Evolutionary conservation across 1,284 basidiomycete species (phyloP), one percentile per base, ranked within the genome.

Genomic region (Neotropicomus parvogracilis): DNA sequence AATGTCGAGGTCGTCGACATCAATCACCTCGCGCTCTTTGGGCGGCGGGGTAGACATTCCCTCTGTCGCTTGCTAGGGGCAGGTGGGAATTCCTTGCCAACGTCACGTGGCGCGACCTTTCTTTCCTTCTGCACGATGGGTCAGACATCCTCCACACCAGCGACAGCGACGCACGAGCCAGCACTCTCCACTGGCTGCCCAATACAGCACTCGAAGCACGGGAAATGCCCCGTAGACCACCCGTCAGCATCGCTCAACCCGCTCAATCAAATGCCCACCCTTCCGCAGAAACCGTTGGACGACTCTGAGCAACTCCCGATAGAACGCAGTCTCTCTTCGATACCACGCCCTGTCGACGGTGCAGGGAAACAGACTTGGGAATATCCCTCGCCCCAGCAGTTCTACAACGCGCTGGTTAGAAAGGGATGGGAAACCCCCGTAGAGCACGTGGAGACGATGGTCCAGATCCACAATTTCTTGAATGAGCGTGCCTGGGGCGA

Each of bases 391-490:
- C 93, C 95, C 3, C 95, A 99, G 70, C 95, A 99, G 67, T 99
- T 99, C 67, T 95, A 99, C 70, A 98, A 98, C 66, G 97, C 97
- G 0, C 79, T 99, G 7, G 91, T 92, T 13, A 77, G 95, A 56
- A 99, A 99, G 66, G 97, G 97, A 2, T 95, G 91, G 91, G 94
- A 97, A 70, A 97, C 97, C 4, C 93, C 94, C 0, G 95, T 97
- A 69, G 93, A 98, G 63, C 88, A 93, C 66, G 83, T 99, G 34
- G 94, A 95, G 66, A 92, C 85, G 39, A 97, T 99, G 90, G 97
- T 99, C 32, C 84, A 93, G 48, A 97, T 99, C 32, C 97, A 99
- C 69, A 99, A 99, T 66, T 98, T 95, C 60, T 69, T 99, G 67
- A 99, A 99, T 62, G 97, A 99, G 70, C 79, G 86, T 61, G 97